Evolutionary conservation across 257 asterid genomes (phyloP).

Genomic region (Paraleonurus japonicus): DNA sequence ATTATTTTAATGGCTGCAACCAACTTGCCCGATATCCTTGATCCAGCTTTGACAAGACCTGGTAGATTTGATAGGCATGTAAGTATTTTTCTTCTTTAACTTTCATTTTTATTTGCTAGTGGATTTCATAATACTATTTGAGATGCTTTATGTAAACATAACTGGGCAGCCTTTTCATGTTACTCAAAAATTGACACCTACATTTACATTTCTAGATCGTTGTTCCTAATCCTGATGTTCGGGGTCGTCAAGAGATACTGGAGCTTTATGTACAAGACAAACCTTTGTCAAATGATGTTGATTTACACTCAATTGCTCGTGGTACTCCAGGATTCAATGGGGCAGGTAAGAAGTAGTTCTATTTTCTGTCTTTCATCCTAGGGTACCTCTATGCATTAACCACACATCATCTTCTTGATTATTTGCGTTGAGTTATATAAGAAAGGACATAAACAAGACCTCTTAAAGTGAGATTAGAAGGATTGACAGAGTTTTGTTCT

Average conservation of each 20-base stretch:
- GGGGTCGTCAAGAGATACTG: constrained; percentile 91
- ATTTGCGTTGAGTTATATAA: neutral
- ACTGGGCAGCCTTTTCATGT: constrained; percentile 12
- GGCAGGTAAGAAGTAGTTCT: constrained; percentile 60
- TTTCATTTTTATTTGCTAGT: neutral
- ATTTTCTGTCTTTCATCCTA: constrained; percentile 18
- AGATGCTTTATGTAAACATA: neutral
- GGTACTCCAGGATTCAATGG: constrained; percentile 99
- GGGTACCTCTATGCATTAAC: constrained; percentile 2
- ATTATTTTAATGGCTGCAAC: constrained; percentile 97
- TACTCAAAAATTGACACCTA: constrained; percentile 15
- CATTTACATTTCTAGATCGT: constrained; percentile 53
- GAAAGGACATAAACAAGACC: neutral
- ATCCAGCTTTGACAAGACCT: constrained; percentile 97
- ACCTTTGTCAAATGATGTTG: constrained; percentile 80
- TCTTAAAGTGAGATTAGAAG: neutral
- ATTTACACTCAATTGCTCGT: constrained; percentile 88
- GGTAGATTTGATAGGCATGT: constrained; percentile 99
- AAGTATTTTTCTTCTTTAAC: constrained; percentile 38
- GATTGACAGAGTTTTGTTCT: neutral
- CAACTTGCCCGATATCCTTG: constrained; percentile 95
- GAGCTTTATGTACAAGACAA: constrained; percentile 91
- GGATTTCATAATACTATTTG: neutral
- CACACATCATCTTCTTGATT: neutral
- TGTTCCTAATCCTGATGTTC: constrained; percentile 91